Percentiles rank a stretch among this genome's conserved stretches.
phyloP scores from a whole-genome alignment of 495 filamentous ascomycete genomes.

The Hypoxylon lenormandii region DNA sequence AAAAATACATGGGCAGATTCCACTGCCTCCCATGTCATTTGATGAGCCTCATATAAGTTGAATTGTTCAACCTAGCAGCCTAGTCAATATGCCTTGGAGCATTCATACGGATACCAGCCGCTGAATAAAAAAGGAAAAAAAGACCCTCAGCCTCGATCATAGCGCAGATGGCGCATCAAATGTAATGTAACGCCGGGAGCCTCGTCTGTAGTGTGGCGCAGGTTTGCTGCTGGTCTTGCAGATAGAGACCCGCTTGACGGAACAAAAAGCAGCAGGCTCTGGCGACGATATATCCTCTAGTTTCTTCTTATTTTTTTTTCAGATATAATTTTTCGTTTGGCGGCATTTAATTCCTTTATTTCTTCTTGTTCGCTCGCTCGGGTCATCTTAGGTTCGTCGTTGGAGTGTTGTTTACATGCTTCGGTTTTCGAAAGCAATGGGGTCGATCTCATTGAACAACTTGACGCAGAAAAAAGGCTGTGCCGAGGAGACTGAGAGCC shows the following conservation, averaged over 20 bases:
- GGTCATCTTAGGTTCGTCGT: background rate
- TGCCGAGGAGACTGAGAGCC: background rate
- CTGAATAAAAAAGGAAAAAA: background rate
- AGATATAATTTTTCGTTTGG: background rate
- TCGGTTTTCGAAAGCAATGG: no score
- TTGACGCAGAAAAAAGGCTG: background rate
- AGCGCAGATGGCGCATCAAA: constrained; percentile 19
- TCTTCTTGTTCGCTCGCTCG: background rate
- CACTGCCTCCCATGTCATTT: background rate
- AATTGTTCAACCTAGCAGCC: background rate
- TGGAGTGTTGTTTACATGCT: background rate
- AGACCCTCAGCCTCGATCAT: constrained; percentile 31
- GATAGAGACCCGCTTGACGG: constrained; percentile 31
- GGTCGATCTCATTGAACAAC: background rate
- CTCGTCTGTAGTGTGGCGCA: constrained; percentile 39
- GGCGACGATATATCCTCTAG: constrained; percentile 10
- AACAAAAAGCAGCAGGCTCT: constrained; percentile 30
- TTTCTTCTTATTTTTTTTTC: constrained; percentile 6
- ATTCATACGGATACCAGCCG: constrained; percentile 2
- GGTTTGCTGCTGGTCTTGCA: constrained; percentile 24
- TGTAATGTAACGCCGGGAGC: constrained; percentile 40
- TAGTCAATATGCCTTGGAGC: background rate
- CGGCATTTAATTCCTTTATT: background rate
- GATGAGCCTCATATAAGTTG: constrained; percentile 17
- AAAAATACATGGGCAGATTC: background rate